Conservation (phyloP, 805 yeast species). For the Candida tibetensis region DNA sequence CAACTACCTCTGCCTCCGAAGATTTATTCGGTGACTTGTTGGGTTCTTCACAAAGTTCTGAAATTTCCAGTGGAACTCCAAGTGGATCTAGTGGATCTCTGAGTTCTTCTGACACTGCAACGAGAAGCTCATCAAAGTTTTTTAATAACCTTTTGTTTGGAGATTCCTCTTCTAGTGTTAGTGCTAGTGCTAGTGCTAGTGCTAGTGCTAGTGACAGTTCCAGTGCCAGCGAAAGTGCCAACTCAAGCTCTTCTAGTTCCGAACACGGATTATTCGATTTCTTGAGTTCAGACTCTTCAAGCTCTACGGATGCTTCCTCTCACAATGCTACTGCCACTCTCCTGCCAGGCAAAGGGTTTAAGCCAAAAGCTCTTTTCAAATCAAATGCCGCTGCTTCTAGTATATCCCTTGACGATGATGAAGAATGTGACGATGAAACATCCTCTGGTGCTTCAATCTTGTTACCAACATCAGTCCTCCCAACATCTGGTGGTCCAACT, state of each 20-base stretch:
- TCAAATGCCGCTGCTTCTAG: slow-evolving; percentile 7
- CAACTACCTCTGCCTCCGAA: not conserved
- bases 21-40: slow-evolving; percentile 4
- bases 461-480: not conserved
- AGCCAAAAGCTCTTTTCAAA: slow-evolving; percentile 3
- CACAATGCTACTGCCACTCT: slow-evolving; percentile 1
- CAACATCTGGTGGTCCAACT: no score
- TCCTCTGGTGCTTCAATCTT: slow-evolving; percentile 1
- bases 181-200: slow-evolving; percentile 10
- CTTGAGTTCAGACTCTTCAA: slow-evolving; percentile 1
- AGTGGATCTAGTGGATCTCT: slow-evolving; percentile 1
- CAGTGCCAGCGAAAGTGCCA: slow-evolving; percentile 4
- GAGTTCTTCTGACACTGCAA: not conserved
- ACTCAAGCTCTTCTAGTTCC: no score
- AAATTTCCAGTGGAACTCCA: not conserved
- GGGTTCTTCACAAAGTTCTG: slow-evolving; percentile 3
- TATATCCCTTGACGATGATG: slow-evolving; percentile 15
- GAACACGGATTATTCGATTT: slow-evolving; percentile 2
- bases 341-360: no score
- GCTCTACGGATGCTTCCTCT: no score
- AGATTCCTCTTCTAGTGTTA: not conserved
- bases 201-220: slow-evolving; percentile 7
- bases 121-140: not conserved
- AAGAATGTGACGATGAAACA: slow-evolving; percentile 10
- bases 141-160: not conserved